Evolutionary conservation across 352 stramenopile species (phyloP).

Genomic region (Achlya hypogyna): DNA sequence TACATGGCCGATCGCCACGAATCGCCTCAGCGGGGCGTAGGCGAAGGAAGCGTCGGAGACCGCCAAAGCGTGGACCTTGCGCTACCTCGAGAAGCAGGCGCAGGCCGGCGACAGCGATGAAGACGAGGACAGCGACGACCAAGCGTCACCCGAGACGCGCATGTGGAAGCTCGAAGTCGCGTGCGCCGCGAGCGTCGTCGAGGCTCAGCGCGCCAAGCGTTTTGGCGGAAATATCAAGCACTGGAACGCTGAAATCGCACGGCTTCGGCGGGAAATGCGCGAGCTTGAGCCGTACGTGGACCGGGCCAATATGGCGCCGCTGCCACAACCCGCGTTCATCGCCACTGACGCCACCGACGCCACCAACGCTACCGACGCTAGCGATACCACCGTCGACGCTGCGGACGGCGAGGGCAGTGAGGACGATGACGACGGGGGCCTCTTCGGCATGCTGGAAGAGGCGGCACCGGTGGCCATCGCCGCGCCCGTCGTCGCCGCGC

Average conservation of each 20-base stretch:
- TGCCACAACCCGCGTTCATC: not conserved
- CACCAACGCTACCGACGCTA: not conserved
- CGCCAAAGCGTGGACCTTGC: conserved; percentile 49
- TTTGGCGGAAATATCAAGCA: conserved; percentile 7
- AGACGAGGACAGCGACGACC: conserved; percentile 32
- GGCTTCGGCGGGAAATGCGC: conserved; percentile 20
- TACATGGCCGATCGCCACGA: too few species aligned
- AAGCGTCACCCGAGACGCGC: conserved; percentile 28
- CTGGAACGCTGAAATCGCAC: conserved; percentile 21
- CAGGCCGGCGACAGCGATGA: conserved; percentile 28
- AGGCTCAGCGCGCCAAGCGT: conserved; percentile 24
- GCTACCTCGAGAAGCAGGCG: conserved; percentile 56
- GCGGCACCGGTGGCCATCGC: conserved; percentile 28
- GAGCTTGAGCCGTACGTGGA: conserved; percentile 22
- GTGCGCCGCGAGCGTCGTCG: conserved; percentile 21
- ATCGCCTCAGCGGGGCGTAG: too few species aligned
- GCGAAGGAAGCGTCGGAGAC: conserved; percentile 22
- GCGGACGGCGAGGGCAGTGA: conserved; percentile 8
- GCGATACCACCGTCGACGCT: not conserved
- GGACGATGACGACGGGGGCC: conserved; percentile 22
- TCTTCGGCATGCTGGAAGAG: conserved; percentile 36
- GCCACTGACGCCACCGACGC: not conserved
- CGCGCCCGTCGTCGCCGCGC: not conserved
- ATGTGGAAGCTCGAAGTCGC: conserved; percentile 41
- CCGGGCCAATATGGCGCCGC: conserved; percentile 2